Percentiles rank a stretch among this genome's conserved stretches.
phyloP scores from a whole-genome alignment of 139 green algal genomes.

The Mesotaenium endlicherianum region DNA sequence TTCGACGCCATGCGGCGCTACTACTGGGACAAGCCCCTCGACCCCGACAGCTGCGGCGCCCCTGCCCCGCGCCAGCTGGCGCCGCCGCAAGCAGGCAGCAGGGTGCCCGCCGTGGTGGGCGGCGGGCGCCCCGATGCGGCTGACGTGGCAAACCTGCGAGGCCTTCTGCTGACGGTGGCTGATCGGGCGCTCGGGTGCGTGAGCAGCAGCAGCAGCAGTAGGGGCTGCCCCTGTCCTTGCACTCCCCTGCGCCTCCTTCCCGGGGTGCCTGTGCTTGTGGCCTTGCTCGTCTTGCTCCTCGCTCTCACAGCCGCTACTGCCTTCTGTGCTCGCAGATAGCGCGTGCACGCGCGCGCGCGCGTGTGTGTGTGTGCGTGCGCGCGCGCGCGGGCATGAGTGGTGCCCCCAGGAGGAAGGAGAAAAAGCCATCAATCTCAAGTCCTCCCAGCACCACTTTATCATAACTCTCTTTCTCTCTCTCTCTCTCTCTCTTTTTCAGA shows the following conservation, averaged over 20 bases:
- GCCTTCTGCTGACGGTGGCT: conserved; percentile 8
- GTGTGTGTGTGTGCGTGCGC: neutral
- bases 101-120: conserved; percentile 11
- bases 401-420: no score
- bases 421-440: no score
- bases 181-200: conserved; percentile 6
- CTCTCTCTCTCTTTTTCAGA: no score
- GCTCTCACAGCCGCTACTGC: neutral
- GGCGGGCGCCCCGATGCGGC: neutral
- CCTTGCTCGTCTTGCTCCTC: neutral
- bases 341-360: neutral
- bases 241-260: neutral
- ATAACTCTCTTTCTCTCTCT: no score
- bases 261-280: neutral
- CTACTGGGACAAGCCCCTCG: conserved; percentile 35
- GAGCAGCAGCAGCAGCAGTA: no score
- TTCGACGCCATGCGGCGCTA: conserved; percentile 34
- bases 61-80: neutral
- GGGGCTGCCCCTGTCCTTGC: no score
- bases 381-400: no score
- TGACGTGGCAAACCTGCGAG: conserved; percentile 24
- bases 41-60: no score
- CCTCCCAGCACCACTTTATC: no score
- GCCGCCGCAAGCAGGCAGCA: neutral
- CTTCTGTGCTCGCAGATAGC: neutral